Percentiles rank a stretch among this genome's conserved stretches.
Evolutionary conservation across 192 early-diverging fungal species (phyloP).

Genomic region (Linnemannia zychae): DNA sequence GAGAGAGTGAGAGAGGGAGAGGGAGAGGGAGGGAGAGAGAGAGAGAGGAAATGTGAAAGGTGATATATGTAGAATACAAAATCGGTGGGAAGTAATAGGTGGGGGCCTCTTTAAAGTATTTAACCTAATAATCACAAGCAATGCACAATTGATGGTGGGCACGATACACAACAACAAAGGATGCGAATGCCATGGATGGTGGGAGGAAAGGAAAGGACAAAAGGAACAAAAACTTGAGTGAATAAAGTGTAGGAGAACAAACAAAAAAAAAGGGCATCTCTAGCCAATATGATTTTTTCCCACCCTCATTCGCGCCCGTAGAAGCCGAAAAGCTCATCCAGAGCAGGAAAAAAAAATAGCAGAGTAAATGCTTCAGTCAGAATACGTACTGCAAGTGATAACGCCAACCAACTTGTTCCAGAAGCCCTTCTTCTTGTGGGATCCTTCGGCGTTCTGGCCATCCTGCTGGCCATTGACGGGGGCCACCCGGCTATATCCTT

Average conservation of each 20-base stretch:
- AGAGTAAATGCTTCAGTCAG: background rate
- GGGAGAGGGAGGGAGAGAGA: constrained; percentile 4
- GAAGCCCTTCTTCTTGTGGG: constrained; percentile 57
- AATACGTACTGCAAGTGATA: constrained; percentile 62
- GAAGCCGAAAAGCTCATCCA: background rate
- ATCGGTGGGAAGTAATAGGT: background rate
- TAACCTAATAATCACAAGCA: background rate
- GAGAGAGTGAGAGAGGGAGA: constrained; percentile 7
- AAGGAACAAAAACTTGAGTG: background rate
- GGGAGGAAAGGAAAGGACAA: background rate
- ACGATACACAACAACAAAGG: background rate
- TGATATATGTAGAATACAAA: background rate
- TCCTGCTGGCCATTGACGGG: constrained; percentile 18
- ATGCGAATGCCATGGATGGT: background rate
- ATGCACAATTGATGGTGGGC: background rate
- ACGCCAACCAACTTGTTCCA: constrained; percentile 61
- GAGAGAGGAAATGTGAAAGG: background rate
- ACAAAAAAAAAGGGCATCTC: background rate
- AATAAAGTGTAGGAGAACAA: constrained; percentile 9
- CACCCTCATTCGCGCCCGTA: background rate
- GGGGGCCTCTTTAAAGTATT: background rate
- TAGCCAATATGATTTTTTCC: background rate
- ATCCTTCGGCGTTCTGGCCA: constrained; percentile 34
- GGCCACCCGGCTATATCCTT: constrained; percentile 46
- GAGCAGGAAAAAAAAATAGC: background rate